Conservation (phyloP, 2,329 filamentous ascomycete species). For the Sarocladiaceae sp. region DNA sequence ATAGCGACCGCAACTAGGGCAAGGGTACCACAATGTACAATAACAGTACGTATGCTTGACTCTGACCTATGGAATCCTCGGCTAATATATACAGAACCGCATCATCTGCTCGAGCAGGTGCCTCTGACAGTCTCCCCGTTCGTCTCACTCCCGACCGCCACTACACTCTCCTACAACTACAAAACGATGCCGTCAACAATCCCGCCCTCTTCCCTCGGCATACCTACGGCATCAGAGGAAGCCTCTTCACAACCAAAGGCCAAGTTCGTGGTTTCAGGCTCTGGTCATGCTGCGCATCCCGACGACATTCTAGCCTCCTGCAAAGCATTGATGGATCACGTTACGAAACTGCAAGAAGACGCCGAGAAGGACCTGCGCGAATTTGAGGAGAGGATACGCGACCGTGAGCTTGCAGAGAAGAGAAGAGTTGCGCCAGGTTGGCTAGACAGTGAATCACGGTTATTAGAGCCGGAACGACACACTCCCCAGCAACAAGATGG, state of each 20-base stretch:
- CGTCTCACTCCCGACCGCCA: slow-evolving; percentile 81
- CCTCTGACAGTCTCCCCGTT: slow-evolving; percentile 93
- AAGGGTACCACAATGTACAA: slow-evolving; percentile 17
- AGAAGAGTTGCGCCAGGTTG: slow-evolving; percentile 74
- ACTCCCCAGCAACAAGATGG: slow-evolving; percentile 11
- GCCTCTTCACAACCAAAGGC: slow-evolving; percentile 41
- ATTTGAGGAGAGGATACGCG: slow-evolving; percentile 64
- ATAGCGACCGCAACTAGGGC: no score
- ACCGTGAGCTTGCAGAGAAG: slow-evolving; percentile 73
- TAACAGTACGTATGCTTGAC: slow-evolving; percentile 12
- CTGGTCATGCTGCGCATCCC: slow-evolving; percentile 80
- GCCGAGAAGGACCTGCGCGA: slow-evolving; percentile 63
- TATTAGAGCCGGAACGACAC: slow-evolving; percentile 64
- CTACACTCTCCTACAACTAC: slow-evolving; percentile 94
- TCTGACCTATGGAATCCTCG: neutral
- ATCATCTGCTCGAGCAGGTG: slow-evolving; percentile 86
- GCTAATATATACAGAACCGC: slow-evolving; percentile 52
- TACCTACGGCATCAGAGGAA: slow-evolving; percentile 31
- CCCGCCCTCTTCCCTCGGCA: slow-evolving; percentile 43
- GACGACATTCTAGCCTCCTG: slow-evolving; percentile 83
- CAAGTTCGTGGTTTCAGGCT: slow-evolving; percentile 72
- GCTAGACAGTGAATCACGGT: slow-evolving; percentile 67
- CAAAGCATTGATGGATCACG: slow-evolving; percentile 69
- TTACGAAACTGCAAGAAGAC: slow-evolving; percentile 64
- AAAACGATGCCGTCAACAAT: slow-evolving; percentile 83